These are phyloP conservation scores for Luffa aegyptiaca DNA, from an alignment of 306 rosid species.

Conservation along the genomic window DNA sequence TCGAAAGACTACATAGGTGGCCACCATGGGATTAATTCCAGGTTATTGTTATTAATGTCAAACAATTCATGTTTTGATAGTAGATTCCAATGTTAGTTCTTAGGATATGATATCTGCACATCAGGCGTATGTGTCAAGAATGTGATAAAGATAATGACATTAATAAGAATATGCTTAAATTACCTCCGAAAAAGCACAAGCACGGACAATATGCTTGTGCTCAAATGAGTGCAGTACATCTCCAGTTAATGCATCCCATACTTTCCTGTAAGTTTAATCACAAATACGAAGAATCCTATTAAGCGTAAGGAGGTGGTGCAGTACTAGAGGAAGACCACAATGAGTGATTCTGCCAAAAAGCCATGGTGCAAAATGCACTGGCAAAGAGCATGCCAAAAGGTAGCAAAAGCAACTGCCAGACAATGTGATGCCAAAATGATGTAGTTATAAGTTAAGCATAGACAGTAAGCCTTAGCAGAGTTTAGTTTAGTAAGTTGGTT, in stretches of 20 bases:
- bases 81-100: background rate
- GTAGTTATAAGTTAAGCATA: background rate
- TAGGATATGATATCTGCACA: background rate
- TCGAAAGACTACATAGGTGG: background rate
- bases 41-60: background rate
- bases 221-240: constrained; percentile 89
- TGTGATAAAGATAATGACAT: background rate
- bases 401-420: background rate
- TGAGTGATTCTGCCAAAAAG: background rate
- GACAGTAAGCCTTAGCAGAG: background rate
- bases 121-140: background rate
- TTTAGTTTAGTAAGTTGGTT: background rate
- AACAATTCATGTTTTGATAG: background rate
- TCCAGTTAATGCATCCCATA: constrained; percentile 96
- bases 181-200: constrained; percentile 95
- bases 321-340: background rate
- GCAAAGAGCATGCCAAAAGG: background rate
- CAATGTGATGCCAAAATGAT: background rate
- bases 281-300: background rate
- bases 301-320: background rate
- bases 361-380: background rate
- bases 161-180: background rate
- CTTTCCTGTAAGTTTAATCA: constrained; percentile 56
- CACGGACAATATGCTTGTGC: constrained; percentile 97
- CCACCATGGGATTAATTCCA: background rate